These are phyloP conservation scores for Rhodotorula mucilaginosa DNA, from an alignment of 1,284 basidiomycete genomes.

Conservation along the genomic window DNA sequence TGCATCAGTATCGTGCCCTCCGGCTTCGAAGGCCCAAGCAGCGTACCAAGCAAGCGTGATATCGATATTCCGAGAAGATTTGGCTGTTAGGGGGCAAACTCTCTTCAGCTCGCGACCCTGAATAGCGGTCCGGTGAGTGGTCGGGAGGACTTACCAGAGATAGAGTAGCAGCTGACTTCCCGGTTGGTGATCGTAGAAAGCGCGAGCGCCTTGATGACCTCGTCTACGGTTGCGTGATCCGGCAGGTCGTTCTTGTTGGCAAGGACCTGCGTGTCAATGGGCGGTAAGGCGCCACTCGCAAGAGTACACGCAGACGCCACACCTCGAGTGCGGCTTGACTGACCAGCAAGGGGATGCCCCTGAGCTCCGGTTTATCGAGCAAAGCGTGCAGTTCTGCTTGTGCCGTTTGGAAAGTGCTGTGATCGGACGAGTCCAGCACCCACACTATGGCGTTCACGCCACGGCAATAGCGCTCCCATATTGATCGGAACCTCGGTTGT, in stretches of 20 bases:
- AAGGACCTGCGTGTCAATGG: slow-evolving; percentile 52
- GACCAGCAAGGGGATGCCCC: slow-evolving; percentile 81
- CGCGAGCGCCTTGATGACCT: slow-evolving; percentile 78
- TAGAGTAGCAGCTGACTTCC: slow-evolving; percentile 39
- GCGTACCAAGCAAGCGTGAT: slow-evolving; percentile 55
- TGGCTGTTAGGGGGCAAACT: slow-evolving; percentile 56
- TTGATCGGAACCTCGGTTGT: slow-evolving; percentile 83
- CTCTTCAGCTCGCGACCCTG: slow-evolving; percentile 13
- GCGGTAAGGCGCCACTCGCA: not conserved
- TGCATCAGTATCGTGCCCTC: too few relatives aligned
- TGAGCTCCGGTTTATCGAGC: slow-evolving; percentile 68
- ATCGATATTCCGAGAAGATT: slow-evolving; percentile 83
- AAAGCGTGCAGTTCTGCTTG: slow-evolving; percentile 83
- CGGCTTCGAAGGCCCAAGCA: not conserved
- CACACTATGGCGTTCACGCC: slow-evolving; percentile 93
- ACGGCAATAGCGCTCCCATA: slow-evolving; percentile 90
- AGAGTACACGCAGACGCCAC: not conserved
- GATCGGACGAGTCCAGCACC: slow-evolving; percentile 82
- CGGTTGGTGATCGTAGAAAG: slow-evolving; percentile 44
- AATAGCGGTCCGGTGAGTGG: slow-evolving; percentile 7
- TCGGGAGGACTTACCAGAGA: slow-evolving; percentile 56
- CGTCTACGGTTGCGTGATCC: slow-evolving; percentile 74
- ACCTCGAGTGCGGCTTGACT: slow-evolving; percentile 38
- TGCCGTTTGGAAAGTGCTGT: slow-evolving; percentile 77
- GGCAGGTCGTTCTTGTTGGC: slow-evolving; percentile 95